Conservation (phyloP, 2,329 filamentous ascomycete genomes). For the Phoma sp. region DNA sequence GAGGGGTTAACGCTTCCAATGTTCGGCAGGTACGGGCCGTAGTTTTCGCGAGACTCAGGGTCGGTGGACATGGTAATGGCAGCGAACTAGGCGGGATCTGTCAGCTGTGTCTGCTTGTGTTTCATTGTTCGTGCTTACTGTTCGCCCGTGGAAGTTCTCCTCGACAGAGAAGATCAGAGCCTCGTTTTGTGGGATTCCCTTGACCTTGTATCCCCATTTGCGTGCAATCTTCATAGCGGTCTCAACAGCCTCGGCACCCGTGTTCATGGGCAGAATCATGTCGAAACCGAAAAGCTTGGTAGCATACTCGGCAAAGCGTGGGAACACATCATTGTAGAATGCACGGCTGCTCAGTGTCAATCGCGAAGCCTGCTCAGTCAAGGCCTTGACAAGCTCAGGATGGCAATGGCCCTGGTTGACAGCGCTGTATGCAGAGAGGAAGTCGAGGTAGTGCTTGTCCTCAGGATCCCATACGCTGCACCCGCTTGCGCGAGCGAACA, state of each 20-base stretch:
- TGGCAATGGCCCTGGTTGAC: conserved; percentile 99
- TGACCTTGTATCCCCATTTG: conserved; percentile 98
- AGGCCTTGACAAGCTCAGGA: conserved; percentile 88
- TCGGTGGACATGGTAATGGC: conserved; percentile 96
- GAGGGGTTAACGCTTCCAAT: conserved; percentile 79
- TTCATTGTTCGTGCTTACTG: conserved; percentile 64
- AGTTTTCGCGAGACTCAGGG: conserved; percentile 94
- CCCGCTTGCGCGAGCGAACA: conserved; percentile 81
- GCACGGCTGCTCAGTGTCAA: conserved; percentile 92
- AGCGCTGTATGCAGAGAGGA: conserved; percentile 95
- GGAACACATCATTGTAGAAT: conserved; percentile 99
- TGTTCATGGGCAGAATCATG: conserved; percentile 99
- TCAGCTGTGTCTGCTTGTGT: conserved; percentile 11
- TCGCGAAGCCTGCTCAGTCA: conserved; percentile 86
- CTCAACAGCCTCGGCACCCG: conserved; percentile 93
- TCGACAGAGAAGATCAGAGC: conserved; percentile 83
- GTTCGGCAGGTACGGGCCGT: conserved; percentile 91
- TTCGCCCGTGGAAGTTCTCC: conserved; percentile 96
- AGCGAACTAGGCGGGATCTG: conserved; percentile 69
- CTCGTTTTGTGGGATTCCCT: conserved; percentile 83
- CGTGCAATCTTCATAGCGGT: conserved; percentile 94
- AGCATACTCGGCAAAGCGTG: conserved; percentile 91
- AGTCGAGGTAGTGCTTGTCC: conserved; percentile 90
- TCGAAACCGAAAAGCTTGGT: conserved; percentile 90
- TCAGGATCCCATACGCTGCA: conserved; percentile 97